These are phyloP conservation scores for Geosmithia flava DNA, from an alignment of 2,329 filamentous ascomycete species.

Conservation along the genomic window DNA sequence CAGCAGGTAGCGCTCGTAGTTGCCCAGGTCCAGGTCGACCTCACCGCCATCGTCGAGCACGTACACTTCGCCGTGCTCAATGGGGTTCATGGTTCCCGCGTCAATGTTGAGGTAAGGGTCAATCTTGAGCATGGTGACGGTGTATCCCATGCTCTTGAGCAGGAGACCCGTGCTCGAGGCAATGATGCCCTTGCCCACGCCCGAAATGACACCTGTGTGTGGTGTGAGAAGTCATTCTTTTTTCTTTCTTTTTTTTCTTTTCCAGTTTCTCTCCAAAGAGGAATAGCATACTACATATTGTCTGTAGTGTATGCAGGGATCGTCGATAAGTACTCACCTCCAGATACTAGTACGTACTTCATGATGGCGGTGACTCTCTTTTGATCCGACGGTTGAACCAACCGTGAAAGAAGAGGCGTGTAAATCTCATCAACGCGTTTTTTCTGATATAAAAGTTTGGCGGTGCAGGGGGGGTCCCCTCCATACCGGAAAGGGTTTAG, in stretches of 20 bases:
- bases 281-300: neutral
- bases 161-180: slow-evolving; percentile 46
- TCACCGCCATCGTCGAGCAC: slow-evolving; percentile 40
- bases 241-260: neutral
- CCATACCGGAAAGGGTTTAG: neutral
- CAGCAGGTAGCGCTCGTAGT: slow-evolving; percentile 27
- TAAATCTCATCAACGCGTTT: neutral
- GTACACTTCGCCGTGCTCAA: slow-evolving; percentile 70
- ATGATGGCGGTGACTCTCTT: slow-evolving; percentile 32
- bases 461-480: neutral
- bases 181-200: slow-evolving; percentile 32
- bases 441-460: neutral
- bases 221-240: slow-evolving; percentile 1
- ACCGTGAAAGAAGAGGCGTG: neutral
- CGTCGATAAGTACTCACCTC: slow-evolving; percentile 36
- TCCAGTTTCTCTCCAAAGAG: slow-evolving; percentile 1
- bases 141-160: slow-evolving; percentile 53
- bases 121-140: slow-evolving; percentile 26
- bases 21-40: slow-evolving; percentile 35
- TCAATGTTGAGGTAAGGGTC: slow-evolving; percentile 34
- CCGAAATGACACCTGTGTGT: slow-evolving; percentile 23
- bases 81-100: slow-evolving; percentile 8
- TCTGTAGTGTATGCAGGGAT: neutral
- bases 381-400: neutral
- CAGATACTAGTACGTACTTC: slow-evolving; percentile 74